Conservation (phyloP, 352 stramenopile genomes). For the Pythium apleroticum region DNA sequence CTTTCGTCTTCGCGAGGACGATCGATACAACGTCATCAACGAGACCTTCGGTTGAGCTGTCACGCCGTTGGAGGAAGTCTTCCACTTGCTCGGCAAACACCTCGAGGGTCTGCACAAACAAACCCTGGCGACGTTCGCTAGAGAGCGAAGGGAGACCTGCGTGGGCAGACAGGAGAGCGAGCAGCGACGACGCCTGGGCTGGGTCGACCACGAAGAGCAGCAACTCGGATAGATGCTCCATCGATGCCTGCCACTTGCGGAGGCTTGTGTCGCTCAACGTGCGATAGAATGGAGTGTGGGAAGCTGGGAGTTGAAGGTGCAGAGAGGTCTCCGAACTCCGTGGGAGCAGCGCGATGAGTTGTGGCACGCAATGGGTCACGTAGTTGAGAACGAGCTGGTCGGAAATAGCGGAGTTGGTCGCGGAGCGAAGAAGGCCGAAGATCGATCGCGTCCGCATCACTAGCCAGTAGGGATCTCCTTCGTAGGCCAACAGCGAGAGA, state of each 20-base stretch:
- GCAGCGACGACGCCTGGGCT: background rate
- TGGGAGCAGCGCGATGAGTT: constrained; percentile 12
- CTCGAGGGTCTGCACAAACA: constrained; percentile 18
- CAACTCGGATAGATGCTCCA: constrained; percentile 9
- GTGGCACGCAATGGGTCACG: constrained; percentile 24
- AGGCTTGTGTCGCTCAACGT: background rate
- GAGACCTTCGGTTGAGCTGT: constrained; percentile 13
- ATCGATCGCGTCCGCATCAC: background rate
- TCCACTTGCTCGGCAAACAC: constrained; percentile 19
- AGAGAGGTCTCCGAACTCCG: background rate
- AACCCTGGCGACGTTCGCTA: background rate
- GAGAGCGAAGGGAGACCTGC: background rate
- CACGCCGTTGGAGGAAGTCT: constrained; percentile 6
- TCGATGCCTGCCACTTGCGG: background rate
- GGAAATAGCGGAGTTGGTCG: background rate
- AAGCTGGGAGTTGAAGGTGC: background rate
- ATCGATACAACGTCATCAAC: constrained; percentile 20
- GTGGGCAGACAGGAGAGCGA: constrained; percentile 7
- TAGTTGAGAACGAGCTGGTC: constrained; percentile 22
- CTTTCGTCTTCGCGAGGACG: background rate
- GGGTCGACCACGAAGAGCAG: constrained; percentile 10
- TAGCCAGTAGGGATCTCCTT: constrained; percentile 13
- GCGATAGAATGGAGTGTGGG: background rate
- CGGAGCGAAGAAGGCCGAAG: background rate
- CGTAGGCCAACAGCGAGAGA: constrained; percentile 4